These are phyloP conservation scores for Penicillium hesseltinei DNA, from an alignment of 2,329 filamentous ascomycete species.

Conservation along the genomic window DNA sequence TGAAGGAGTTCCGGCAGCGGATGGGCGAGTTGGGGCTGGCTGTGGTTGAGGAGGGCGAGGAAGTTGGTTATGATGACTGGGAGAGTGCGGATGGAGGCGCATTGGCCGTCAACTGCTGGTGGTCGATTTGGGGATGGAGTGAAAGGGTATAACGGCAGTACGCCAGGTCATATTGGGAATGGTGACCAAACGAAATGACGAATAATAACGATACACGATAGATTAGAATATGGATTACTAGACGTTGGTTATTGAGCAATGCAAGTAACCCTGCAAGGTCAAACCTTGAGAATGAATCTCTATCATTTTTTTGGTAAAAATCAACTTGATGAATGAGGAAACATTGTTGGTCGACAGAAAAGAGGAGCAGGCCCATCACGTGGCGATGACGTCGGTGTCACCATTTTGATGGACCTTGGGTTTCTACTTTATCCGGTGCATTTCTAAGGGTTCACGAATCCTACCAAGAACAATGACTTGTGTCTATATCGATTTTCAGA, in stretches of 20 bases:
- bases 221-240: slow-evolving; percentile 19
- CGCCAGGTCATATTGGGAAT: not conserved
- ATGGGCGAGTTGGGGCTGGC: slow-evolving; percentile 58
- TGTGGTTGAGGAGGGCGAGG: slow-evolving; percentile 52
- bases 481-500: not conserved
- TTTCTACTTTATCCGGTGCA: not conserved
- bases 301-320: not conserved
- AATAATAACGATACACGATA: slow-evolving; percentile 32
- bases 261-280: not conserved
- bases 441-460: not conserved
- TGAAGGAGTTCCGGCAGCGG: slow-evolving; percentile 59
- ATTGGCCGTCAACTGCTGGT: slow-evolving; percentile 48
- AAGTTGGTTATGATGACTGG: slow-evolving; percentile 50
- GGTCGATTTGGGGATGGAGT: slow-evolving; percentile 48
- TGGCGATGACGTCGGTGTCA: slow-evolving; percentile 22
- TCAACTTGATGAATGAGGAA: not conserved
- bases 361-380: slow-evolving; percentile 11
- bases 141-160: slow-evolving; percentile 31
- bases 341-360: slow-evolving; percentile 1
- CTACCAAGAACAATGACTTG: not conserved
- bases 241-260: slow-evolving; percentile 12
- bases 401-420: not conserved
- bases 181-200: slow-evolving; percentile 29
- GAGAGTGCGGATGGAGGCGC: slow-evolving; percentile 42
- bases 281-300: not conserved